phyloP scores from a whole-genome alignment of 768 basidiomycete genomes.

The Mycena belliarum region DNA sequence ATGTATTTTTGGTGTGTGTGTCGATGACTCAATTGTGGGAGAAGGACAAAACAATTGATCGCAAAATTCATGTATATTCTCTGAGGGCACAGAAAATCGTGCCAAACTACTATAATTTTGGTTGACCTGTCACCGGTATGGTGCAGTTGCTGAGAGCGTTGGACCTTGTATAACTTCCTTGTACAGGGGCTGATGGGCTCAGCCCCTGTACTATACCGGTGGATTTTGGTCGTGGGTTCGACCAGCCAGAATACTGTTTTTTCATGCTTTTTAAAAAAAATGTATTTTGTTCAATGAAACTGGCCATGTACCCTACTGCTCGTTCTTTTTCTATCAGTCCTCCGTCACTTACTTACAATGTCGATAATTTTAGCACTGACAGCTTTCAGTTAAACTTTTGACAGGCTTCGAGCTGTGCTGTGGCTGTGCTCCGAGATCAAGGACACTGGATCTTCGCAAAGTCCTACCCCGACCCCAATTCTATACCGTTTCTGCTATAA shows the following conservation, averaged over 20 bases:
- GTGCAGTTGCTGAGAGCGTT: not conserved
- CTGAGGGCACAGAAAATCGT: not conserved
- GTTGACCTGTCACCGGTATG: not conserved
- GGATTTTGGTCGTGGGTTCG: not conserved
- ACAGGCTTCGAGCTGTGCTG: not conserved
- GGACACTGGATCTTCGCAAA: not conserved
- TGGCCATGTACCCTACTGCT: too few relatives aligned
- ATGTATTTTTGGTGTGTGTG: not conserved
- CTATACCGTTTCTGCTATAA: too few relatives aligned
- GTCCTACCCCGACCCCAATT: too few relatives aligned
- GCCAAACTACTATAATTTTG: not conserved
- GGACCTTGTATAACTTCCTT: not conserved
- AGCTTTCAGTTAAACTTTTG: not conserved
- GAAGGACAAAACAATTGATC: not conserved
- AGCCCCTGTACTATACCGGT: not conserved
- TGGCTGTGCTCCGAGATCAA: not conserved
- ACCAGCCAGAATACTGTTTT: not conserved
- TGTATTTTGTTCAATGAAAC: too few relatives aligned
- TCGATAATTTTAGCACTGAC: not conserved
- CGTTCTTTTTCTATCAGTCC: too few relatives aligned
- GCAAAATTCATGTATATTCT: not conserved
- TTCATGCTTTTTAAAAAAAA: too few relatives aligned
- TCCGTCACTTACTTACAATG: too few relatives aligned
- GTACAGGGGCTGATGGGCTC: not conserved
- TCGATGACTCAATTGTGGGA: too few relatives aligned